A percentile compares a stretch with the other conserved stretches of the same genome.
Conservation (phyloP, 441 rosid species). For the Populus hybrid region DNA sequence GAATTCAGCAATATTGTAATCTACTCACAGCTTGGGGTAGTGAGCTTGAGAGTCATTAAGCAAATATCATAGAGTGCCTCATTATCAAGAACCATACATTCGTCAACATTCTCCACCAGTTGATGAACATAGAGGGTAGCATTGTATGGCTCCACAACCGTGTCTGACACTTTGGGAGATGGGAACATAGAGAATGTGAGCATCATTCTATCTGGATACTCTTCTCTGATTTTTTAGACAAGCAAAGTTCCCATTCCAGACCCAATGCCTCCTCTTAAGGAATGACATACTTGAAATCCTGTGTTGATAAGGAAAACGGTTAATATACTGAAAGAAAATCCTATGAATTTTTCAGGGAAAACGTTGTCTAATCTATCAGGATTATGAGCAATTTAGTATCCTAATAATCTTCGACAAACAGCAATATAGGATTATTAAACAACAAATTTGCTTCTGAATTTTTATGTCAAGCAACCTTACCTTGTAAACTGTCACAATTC, state of each 20-base stretch:
- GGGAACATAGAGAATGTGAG: too few species aligned
- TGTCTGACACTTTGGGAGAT: too few species aligned
- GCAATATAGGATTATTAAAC: neutral
- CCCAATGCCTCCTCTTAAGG: too few species aligned
- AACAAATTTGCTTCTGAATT: neutral
- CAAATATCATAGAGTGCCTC: too few species aligned
- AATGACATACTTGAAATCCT: constrained; percentile 18
- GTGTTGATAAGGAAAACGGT: neutral
- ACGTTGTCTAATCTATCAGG: neutral
- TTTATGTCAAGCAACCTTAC: neutral
- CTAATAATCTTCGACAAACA: neutral
- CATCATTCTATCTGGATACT: too few species aligned
- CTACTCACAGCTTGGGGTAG: constrained; percentile 14
- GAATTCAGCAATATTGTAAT: neutral
- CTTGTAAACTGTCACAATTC: constrained; percentile 13
- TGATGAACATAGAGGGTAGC: too few species aligned
- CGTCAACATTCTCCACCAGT: too few species aligned
- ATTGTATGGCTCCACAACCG: too few species aligned
- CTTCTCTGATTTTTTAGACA: too few species aligned
- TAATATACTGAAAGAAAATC: neutral
- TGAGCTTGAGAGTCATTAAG: neutral
- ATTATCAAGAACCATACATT: too few species aligned
- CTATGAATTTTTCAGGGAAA: neutral
- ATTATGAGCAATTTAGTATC: neutral
- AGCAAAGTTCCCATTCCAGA: too few species aligned